phyloP scores from a whole-genome alignment of 116 monocot species.

The Cymodocea nodosa region DNA sequence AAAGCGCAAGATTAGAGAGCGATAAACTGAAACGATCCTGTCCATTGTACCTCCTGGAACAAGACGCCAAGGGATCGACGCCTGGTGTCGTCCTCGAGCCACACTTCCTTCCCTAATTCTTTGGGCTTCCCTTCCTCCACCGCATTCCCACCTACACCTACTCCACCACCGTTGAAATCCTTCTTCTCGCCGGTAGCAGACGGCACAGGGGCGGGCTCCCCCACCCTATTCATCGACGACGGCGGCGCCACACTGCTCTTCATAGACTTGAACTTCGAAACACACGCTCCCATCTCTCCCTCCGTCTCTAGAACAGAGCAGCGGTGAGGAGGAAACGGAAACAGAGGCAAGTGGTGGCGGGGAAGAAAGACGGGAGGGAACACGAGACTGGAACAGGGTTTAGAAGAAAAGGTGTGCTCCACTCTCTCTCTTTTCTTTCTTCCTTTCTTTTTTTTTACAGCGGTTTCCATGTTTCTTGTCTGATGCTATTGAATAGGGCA shows the following conservation, averaged over 20 bases:
- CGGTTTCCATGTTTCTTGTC: background rate
- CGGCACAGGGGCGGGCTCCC: background rate
- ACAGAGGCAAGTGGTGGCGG: no score
- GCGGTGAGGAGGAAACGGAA: background rate
- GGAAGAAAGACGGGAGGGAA: background rate
- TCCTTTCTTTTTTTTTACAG: background rate
- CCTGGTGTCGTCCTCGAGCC: background rate
- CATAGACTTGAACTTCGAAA: background rate
- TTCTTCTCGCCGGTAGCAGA: background rate
- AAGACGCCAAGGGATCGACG: conserved; percentile 6
- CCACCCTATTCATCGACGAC: background rate
- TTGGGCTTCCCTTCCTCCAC: background rate
- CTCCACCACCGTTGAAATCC: background rate
- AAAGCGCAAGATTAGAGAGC: background rate
- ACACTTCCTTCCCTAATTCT: background rate
- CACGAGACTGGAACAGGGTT: background rate
- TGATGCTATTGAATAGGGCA: background rate
- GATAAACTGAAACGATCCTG: background rate
- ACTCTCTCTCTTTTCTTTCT: no score
- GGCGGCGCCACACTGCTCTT: background rate
- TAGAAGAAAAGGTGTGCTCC: background rate
- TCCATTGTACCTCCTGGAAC: conserved; percentile 7
- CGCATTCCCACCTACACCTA: background rate
- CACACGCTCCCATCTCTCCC: conserved; percentile 8
- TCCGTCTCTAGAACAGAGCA: background rate